Percentiles rank a stretch among this genome's conserved stretches.
Conservation (phyloP, 2,329 filamentous ascomycete genomes). For the Epichloe sibirici region DNA sequence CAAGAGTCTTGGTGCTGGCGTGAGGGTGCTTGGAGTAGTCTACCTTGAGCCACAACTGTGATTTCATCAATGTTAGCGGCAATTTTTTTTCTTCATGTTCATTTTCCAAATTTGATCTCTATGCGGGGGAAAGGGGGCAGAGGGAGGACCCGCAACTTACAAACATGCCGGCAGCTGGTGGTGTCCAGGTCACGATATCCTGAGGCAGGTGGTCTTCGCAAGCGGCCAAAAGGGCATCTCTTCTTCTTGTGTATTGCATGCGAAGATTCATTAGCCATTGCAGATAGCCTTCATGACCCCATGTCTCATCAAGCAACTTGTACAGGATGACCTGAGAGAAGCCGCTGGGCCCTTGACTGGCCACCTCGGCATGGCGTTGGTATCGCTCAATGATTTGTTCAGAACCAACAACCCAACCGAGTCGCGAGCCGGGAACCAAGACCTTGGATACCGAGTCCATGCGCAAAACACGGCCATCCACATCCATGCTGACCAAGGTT, state of each 20-base stretch:
- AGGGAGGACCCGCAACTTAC: constrained; percentile 33
- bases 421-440: constrained; percentile 65
- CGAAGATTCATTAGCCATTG: constrained; percentile 79
- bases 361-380: constrained; percentile 68
- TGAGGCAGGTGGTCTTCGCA: constrained; percentile 67
- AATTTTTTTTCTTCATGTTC: neutral
- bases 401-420: constrained; percentile 83
- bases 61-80: neutral
- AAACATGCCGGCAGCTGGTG: constrained; percentile 89
- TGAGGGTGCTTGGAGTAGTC: constrained; percentile 55
- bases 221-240: constrained; percentile 65
- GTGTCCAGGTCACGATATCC: constrained; percentile 65
- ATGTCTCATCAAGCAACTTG: constrained; percentile 84
- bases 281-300: constrained; percentile 85
- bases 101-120: neutral
- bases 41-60: constrained; percentile 59
- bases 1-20: constrained; percentile 36
- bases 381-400: constrained; percentile 77
- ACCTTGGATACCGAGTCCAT: constrained; percentile 94
- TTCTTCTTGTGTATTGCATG: constrained; percentile 65
- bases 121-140: neutral
- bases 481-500: constrained; percentile 66
- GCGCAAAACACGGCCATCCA: constrained; percentile 77
- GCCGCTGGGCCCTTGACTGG: constrained; percentile 75
- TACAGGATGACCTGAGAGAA: constrained; percentile 74